phyloP scores from a whole-genome alignment of 1,284 basidiomycete genomes.

The Rhodotorula sp. region DNA sequence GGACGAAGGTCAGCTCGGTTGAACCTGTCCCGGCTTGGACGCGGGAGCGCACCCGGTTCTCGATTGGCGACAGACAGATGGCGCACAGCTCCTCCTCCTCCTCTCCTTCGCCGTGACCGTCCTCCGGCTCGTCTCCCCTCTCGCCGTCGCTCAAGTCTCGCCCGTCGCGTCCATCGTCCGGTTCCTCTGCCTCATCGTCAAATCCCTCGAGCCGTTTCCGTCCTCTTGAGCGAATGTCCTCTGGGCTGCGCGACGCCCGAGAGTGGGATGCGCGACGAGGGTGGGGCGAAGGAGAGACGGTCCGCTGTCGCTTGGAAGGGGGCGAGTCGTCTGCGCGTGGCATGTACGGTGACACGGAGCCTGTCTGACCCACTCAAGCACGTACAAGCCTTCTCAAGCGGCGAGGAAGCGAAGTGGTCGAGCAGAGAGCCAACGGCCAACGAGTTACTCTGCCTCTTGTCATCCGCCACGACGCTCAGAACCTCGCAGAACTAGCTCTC shows the following conservation, averaged over 20 bases:
- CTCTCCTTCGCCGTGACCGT: constrained; percentile 18
- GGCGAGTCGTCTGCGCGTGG: background rate
- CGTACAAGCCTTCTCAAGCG: background rate
- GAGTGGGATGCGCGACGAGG: background rate
- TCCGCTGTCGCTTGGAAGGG: constrained; percentile 5
- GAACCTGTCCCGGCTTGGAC: too few relatives aligned
- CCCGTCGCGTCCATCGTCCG: background rate
- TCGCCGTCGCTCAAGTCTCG: background rate
- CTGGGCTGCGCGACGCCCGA: background rate
- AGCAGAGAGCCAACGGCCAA: background rate
- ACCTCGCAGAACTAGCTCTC: background rate
- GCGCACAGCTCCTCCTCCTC: constrained; percentile 44
- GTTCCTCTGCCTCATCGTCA: constrained; percentile 10
- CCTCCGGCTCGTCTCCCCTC: background rate
- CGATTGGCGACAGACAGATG: constrained; percentile 45
- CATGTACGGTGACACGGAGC: background rate
- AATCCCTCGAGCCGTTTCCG: constrained; percentile 18
- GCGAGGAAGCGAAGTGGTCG: background rate
- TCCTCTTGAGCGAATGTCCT: background rate
- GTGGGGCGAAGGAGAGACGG: background rate
- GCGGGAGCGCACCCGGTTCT: constrained; percentile 37
- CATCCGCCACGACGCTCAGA: background rate
- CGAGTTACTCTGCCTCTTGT: background rate
- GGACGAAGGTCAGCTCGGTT: background rate
- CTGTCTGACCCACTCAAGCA: too few relatives aligned